phyloP scores from a whole-genome alignment of 805 yeast genomes.

The Candida methanosorbosa region DNA sequence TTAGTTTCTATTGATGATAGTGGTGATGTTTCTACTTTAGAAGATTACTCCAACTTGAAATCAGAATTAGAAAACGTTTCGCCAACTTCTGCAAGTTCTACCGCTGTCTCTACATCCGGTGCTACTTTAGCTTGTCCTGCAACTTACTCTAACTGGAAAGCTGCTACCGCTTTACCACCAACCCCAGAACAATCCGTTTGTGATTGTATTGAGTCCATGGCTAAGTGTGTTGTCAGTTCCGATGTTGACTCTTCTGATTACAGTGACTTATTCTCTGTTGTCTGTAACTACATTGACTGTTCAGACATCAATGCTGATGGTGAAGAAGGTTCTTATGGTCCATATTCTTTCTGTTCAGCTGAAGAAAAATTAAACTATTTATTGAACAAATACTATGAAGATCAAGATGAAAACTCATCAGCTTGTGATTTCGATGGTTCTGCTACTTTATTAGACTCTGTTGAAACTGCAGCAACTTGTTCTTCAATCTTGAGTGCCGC shows the following conservation, averaged over 20 bases:
- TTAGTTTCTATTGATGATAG: slow-evolving; percentile 48
- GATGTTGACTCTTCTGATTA: slow-evolving; percentile 47
- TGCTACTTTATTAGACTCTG: slow-evolving; percentile 41
- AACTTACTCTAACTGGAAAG: slow-evolving; percentile 52
- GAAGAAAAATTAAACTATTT: slow-evolving; percentile 62
- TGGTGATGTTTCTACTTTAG: slow-evolving; percentile 44
- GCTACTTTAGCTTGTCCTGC: slow-evolving; percentile 39
- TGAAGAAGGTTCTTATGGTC: slow-evolving; percentile 59
- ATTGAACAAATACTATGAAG: slow-evolving; percentile 53
- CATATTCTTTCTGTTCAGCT: slow-evolving; percentile 63
- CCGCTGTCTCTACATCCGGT: slow-evolving; percentile 27
- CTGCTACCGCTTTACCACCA: slow-evolving; percentile 64
- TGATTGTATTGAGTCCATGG: slow-evolving; percentile 46
- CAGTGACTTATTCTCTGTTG: slow-evolving; percentile 44
- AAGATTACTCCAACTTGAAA: slow-evolving; percentile 50
- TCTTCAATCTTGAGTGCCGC: slow-evolving; percentile 37
- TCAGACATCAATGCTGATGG: slow-evolving; percentile 55
- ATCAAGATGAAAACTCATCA: slow-evolving; percentile 30
- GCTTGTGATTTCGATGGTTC: slow-evolving; percentile 72
- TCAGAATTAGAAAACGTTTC: slow-evolving; percentile 42
- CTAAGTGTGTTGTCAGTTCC: slow-evolving; percentile 50
- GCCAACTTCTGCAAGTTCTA: slow-evolving; percentile 37
- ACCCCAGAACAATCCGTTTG: slow-evolving; percentile 64
- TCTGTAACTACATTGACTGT: slow-evolving; percentile 57
- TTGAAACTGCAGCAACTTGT: slow-evolving; percentile 40